Evolutionary conservation across 2,329 filamentous ascomycete species (phyloP).

Genomic region (Eurotiales sp.): DNA sequence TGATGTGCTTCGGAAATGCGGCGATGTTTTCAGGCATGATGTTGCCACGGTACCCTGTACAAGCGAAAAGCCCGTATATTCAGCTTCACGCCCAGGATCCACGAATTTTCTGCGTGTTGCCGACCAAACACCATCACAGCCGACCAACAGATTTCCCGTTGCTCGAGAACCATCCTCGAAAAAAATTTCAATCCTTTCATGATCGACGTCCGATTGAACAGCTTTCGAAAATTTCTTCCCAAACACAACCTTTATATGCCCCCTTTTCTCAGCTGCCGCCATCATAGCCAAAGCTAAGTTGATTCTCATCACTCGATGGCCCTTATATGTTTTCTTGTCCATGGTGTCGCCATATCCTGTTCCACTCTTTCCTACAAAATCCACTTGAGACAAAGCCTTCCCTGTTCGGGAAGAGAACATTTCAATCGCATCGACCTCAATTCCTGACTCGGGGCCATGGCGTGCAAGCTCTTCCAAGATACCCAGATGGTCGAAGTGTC

Average conservation of each 20-base stretch:
- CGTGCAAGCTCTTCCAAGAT: conserved; percentile 36
- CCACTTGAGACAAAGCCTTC: conserved; percentile 32
- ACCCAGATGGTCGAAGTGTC: conserved; percentile 41
- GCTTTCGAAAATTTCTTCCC: conserved; percentile 39
- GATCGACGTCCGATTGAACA: conserved; percentile 14
- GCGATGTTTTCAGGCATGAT: conserved; percentile 21
- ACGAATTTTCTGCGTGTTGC: conserved; percentile 34
- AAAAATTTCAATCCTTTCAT: conserved; percentile 7
- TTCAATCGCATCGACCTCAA: conserved; percentile 39
- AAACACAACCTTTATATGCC: conserved; percentile 38
- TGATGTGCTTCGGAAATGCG: conserved; percentile 37
- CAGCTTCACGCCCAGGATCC: conserved; percentile 31
- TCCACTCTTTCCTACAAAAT: conserved; percentile 35
- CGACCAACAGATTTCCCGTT: conserved; percentile 34
- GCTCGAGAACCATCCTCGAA: conserved; percentile 37
- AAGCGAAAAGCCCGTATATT: conserved; percentile 42
- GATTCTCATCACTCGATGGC: conserved; percentile 40
- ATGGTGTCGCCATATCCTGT: conserved; percentile 28
- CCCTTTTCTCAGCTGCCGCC: conserved; percentile 31
- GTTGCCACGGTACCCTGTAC: conserved; percentile 32
- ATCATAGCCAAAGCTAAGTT: conserved; percentile 40
- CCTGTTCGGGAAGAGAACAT: conserved; percentile 40
- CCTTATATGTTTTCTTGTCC: conserved; percentile 31
- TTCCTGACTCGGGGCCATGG: conserved; percentile 36
- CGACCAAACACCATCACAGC: conserved; percentile 42